Evolutionary conservation across 75 land plant genomes (phyloP).

Genomic region (Sequoiadendron giganteum): DNA sequence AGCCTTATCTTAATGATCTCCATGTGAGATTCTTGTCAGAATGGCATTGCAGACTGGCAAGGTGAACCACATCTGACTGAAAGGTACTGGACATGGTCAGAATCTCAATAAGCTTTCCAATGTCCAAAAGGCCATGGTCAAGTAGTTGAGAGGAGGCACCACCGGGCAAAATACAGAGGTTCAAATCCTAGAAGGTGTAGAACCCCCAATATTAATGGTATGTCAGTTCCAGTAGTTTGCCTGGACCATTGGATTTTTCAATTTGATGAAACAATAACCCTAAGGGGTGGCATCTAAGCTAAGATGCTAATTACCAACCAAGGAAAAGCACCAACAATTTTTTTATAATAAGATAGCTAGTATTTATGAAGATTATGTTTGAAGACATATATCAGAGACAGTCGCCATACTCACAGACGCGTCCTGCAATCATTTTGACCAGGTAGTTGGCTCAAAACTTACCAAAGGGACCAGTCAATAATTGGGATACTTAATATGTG

Average conservation of each 20-base stretch:
- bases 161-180: background rate
- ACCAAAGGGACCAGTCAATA: background rate
- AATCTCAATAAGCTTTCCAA: background rate
- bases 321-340: background rate
- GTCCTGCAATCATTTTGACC: background rate
- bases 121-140: background rate
- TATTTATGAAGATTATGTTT: background rate
- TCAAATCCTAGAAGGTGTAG: background rate
- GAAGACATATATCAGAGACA: background rate
- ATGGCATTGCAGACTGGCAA: background rate
- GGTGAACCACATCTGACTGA: background rate
- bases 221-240: background rate
- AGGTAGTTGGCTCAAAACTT: background rate
- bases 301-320: background rate
- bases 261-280: background rate
- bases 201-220: background rate
- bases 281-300: background rate
- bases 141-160: background rate
- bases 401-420: background rate
- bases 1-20: background rate
- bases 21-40: background rate
- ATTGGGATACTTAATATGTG: background rate
- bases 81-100: background rate
- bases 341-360: background rate
- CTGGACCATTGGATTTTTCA: background rate